Conservation (phyloP, 1,139 yeast genomes). For the Saccharomyces hybrid region DNA sequence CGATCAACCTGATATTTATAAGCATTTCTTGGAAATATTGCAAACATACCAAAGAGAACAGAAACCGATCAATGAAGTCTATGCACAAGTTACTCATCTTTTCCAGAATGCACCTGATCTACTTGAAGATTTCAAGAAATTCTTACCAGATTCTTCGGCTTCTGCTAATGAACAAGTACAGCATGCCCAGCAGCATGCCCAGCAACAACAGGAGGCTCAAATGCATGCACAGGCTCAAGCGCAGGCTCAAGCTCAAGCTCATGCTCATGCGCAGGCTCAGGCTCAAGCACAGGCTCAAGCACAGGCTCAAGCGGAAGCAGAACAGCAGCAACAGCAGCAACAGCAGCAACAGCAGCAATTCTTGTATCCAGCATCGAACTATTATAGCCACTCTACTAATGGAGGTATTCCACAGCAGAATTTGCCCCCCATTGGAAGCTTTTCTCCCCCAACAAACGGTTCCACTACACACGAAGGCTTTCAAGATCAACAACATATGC, state of each 20-base stretch:
- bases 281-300: not conserved
- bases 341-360: constrained; percentile 5
- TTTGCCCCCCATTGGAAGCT: constrained; percentile 92
- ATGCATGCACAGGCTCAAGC: not conserved
- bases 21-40: constrained; percentile 85
- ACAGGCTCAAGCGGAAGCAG: constrained; percentile 4
- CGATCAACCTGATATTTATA: constrained; percentile 90
- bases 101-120: constrained; percentile 93
- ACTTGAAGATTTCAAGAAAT: constrained; percentile 88
- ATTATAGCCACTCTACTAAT: not conserved
- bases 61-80: constrained; percentile 89
- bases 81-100: constrained; percentile 81
- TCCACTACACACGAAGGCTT: constrained; percentile 7
- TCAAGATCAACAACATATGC: constrained; percentile 12
- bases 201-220: constrained; percentile 1
- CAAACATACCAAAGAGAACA: constrained; percentile 96
- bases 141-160: constrained; percentile 77
- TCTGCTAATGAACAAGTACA: constrained; percentile 14
- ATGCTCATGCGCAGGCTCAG: constrained; percentile 11
- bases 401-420: constrained; percentile 34
- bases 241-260: constrained; percentile 5
- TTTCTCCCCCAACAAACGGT: constrained; percentile 63
- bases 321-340: constrained; percentile 6
- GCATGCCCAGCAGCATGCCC: constrained; percentile 4
- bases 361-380: not conserved